A percentile compares a stretch with the other conserved stretches of the same genome.
Evolutionary conservation across 768 basidiomycete genomes (phyloP).

Genomic region (Boletus sp.): DNA sequence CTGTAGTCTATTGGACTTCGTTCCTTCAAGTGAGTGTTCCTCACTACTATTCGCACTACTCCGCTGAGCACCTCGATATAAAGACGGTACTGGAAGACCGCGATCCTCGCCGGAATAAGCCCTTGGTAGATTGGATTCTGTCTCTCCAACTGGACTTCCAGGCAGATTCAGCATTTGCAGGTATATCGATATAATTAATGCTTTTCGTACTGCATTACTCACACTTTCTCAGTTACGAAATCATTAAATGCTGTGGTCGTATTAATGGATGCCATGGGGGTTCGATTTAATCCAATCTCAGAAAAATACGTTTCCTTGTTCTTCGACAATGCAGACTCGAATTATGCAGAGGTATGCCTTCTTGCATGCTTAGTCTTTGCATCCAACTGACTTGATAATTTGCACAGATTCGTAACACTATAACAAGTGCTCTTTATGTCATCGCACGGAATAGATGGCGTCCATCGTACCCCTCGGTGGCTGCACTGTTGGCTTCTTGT

Average conservation of each 20-base stretch:
- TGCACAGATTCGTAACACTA: slow-evolving; percentile 61
- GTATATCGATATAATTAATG: slow-evolving; percentile 42
- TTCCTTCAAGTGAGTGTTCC: slow-evolving; percentile 42
- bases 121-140: slow-evolving; percentile 75
- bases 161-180: slow-evolving; percentile 83
- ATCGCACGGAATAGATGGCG: slow-evolving; percentile 64
- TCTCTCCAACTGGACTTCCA: slow-evolving; percentile 77
- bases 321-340: slow-evolving; percentile 74
- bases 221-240: slow-evolving; percentile 62
- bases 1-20: slow-evolving; percentile 70
- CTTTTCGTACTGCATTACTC: not conserved
- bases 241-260: slow-evolving; percentile 64
- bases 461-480: slow-evolving; percentile 59
- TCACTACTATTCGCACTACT: not conserved
- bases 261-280: slow-evolving; percentile 62
- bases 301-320: slow-evolving; percentile 68
- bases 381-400: not conserved
- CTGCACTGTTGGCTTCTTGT: slow-evolving; percentile 58
- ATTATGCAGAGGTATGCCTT: slow-evolving; percentile 73
- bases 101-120: slow-evolving; percentile 76
- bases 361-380: not conserved
- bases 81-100: slow-evolving; percentile 60
- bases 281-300: slow-evolving; percentile 64
- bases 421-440: slow-evolving; percentile 62
- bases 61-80: slow-evolving; percentile 8